phyloP scores from a whole-genome alignment of 73 alveolate genomes.

The Paramecium pentaurelia region DNA sequence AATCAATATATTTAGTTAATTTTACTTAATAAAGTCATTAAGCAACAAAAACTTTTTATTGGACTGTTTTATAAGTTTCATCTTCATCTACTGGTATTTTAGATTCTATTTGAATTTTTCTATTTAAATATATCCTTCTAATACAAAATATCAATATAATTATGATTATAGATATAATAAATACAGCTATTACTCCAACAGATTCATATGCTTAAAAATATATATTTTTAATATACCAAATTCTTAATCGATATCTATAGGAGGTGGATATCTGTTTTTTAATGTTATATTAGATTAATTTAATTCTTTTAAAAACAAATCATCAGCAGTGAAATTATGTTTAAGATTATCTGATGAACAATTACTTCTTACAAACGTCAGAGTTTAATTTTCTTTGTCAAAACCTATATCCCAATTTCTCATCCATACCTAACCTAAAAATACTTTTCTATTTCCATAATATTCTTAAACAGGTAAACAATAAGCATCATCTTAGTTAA shows the following conservation, averaged over 20 bases:
- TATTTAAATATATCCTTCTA: background rate
- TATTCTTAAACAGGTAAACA: background rate
- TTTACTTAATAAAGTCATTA: background rate
- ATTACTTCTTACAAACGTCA: background rate
- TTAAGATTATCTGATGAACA: background rate
- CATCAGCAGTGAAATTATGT: background rate
- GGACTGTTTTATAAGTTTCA: background rate
- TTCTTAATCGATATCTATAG: background rate
- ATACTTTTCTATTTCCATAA: background rate
- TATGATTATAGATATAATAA: background rate
- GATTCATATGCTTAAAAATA: background rate
- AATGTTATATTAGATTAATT: background rate
- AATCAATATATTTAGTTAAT: background rate
- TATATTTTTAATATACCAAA: background rate
- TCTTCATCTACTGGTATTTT: background rate
- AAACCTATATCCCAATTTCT: slow-evolving; percentile 37
- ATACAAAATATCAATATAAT: background rate
- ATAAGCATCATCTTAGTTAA: background rate
- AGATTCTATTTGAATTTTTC: background rate
- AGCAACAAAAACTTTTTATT: background rate
- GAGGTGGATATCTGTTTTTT: background rate
- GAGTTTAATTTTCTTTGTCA: background rate
- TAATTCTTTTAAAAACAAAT: background rate
- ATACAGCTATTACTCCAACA: background rate
- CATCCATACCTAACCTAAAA: slow-evolving; percentile 36